Percentiles rank a stretch among this genome's conserved stretches.
Conservation (phyloP, 331 rosid genomes). For the Stylosanthes scabra region DNA sequence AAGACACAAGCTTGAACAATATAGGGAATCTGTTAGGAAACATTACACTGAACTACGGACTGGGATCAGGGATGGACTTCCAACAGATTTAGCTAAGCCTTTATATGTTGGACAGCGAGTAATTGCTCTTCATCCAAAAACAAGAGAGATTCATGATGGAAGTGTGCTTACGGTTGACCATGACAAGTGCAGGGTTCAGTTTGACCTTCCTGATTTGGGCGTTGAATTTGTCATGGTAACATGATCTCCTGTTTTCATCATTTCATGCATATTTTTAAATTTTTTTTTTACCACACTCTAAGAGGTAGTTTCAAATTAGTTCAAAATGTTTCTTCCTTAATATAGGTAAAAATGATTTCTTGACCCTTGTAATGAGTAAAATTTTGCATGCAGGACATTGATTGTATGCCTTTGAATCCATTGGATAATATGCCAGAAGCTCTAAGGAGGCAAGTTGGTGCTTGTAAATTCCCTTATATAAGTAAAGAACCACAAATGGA, state of each 20-base stretch:
- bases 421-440: slow-evolving; percentile 81
- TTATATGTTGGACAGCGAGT: slow-evolving; percentile 89
- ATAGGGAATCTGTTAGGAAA: slow-evolving; percentile 84
- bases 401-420: slow-evolving; percentile 88
- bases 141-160: slow-evolving; percentile 90
- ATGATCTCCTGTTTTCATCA: slow-evolving; percentile 26
- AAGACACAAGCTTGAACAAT: slow-evolving; percentile 79
- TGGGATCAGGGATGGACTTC: slow-evolving; percentile 84
- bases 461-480: slow-evolving; percentile 50
- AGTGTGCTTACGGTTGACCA: slow-evolving; percentile 88
- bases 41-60: slow-evolving; percentile 73
- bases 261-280: slow-evolving; percentile 12
- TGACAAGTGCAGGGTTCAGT: slow-evolving; percentile 85
- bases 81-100: slow-evolving; percentile 91
- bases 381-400: slow-evolving; percentile 64
- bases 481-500: slow-evolving; percentile 53
- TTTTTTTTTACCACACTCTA: slow-evolving; percentile 6
- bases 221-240: slow-evolving; percentile 86
- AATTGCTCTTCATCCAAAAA: slow-evolving; percentile 85
- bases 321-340: not conserved
- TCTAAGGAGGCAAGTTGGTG: slow-evolving; percentile 57
- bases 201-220: slow-evolving; percentile 81
- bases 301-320: slow-evolving; percentile 25
- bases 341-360: not conserved
- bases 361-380: slow-evolving; percentile 8